Evolutionary conservation across 257 asterid genomes (phyloP).

Genomic region (Przewalskia tangutica): DNA sequence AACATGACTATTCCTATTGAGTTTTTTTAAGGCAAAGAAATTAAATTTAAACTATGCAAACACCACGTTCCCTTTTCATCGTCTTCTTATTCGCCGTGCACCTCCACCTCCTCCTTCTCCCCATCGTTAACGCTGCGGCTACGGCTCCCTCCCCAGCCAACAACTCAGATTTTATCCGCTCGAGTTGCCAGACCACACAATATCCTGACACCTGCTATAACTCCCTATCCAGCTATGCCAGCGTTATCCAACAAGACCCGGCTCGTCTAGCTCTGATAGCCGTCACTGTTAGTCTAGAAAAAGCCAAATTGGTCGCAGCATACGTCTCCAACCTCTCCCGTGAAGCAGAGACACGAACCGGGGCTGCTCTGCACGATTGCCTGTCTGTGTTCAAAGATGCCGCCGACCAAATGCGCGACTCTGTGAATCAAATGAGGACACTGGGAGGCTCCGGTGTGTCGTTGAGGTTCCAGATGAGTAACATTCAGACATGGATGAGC

Average conservation of each 20-base stretch:
- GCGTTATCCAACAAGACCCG: slow-evolving; percentile 39
- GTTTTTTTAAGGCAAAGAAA: not conserved
- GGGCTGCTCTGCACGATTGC: slow-evolving; percentile 66
- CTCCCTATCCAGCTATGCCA: slow-evolving; percentile 50
- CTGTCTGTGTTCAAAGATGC: slow-evolving; percentile 42
- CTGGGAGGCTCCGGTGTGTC: slow-evolving; percentile 36
- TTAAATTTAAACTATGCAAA: slow-evolving; percentile 14
- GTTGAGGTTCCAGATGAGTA: slow-evolving; percentile 62
- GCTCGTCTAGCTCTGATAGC: slow-evolving; percentile 54
- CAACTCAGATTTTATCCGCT: slow-evolving; percentile 53
- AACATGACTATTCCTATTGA: too few species aligned
- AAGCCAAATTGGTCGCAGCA: slow-evolving; percentile 22
- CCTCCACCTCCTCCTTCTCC: slow-evolving; percentile 14
- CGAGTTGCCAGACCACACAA: slow-evolving; percentile 47
- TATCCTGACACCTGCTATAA: slow-evolving; percentile 58
- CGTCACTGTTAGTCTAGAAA: slow-evolving; percentile 51
- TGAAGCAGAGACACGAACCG: slow-evolving; percentile 30
- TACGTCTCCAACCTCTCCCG: slow-evolving; percentile 45
- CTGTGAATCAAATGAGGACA: slow-evolving; percentile 58
- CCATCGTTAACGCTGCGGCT: not conserved
- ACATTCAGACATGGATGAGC: slow-evolving; percentile 96
- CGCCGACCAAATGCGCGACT: slow-evolving; percentile 55
- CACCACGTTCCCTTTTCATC: slow-evolving; percentile 9
- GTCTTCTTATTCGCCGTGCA: slow-evolving; percentile 17
- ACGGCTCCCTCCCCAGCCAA: slow-evolving; percentile 2